These are phyloP conservation scores for Geotrichum klebahnii DNA, from an alignment of 1,139 yeast genomes.

Conservation along the genomic window DNA sequence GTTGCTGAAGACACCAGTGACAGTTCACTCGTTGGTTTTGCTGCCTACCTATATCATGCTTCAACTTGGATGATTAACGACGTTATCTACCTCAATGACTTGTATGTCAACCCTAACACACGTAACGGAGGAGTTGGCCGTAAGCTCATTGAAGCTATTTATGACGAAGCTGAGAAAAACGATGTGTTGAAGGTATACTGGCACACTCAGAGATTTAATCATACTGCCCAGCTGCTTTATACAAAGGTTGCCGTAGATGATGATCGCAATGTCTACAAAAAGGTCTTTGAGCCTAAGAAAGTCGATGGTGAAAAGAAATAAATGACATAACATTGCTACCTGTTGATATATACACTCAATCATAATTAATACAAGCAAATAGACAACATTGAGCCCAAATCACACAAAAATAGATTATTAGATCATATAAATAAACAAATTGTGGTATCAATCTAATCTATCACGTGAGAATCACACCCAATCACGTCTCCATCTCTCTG, in stretches of 20 bases:
- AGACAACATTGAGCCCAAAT: too few relatives aligned
- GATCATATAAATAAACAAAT: too few relatives aligned
- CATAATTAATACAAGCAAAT: not conserved
- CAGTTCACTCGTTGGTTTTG: slow-evolving; percentile 44
- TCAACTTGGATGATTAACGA: slow-evolving; percentile 49
- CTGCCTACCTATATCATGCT: slow-evolving; percentile 48
- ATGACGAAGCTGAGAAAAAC: slow-evolving; percentile 47
- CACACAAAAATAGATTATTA: too few relatives aligned
- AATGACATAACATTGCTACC: not conserved
- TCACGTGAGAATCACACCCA: slow-evolving; percentile 5
- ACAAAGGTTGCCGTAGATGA: slow-evolving; percentile 51
- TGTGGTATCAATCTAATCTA: slow-evolving; percentile 3
- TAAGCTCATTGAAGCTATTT: slow-evolving; percentile 49
- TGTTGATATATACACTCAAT: not conserved
- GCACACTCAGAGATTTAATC: slow-evolving; percentile 54
- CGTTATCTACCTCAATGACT: slow-evolving; percentile 49
- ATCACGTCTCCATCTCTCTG: not conserved
- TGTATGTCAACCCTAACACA: slow-evolving; percentile 38
- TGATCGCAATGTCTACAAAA: slow-evolving; percentile 36
- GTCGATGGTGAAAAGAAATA: not conserved
- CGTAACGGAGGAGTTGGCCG: slow-evolving; percentile 53
- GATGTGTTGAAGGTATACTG: slow-evolving; percentile 49
- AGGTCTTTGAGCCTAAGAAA: not conserved
- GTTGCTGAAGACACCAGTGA: slow-evolving; percentile 42
- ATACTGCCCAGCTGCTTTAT: slow-evolving; percentile 56